Conservation (phyloP, 2,329 filamentous ascomycete species). For the Polytolypa hystricis region DNA sequence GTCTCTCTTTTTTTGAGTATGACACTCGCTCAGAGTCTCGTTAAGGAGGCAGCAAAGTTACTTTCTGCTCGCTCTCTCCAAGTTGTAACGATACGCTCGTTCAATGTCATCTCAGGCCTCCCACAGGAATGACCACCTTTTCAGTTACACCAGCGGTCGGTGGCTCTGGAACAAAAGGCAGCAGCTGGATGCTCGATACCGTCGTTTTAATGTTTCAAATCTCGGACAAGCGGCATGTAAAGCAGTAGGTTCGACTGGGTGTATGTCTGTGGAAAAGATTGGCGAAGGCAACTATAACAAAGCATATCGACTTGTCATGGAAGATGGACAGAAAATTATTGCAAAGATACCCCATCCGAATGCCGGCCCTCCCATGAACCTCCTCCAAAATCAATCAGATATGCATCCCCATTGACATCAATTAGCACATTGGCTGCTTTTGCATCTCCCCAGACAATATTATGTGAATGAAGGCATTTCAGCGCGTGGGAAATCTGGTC, state of each 20-base stretch:
- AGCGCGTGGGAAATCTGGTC: conserved; percentile 10
- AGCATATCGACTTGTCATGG: conserved; percentile 17
- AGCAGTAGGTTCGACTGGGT: conserved; percentile 16
- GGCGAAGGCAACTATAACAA: conserved; percentile 14
- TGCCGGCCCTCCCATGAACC: conserved; percentile 11
- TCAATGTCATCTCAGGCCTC: too few species aligned
- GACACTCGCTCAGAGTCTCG: too few species aligned
- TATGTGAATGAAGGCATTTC: conserved; percentile 9
- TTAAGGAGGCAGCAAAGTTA: too few species aligned
- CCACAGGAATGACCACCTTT: conserved; percentile 14
- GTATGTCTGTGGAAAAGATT: conserved; percentile 21
- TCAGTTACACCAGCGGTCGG: conserved; percentile 16
- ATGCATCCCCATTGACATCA: conserved; percentile 15
- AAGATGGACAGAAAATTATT: conserved; percentile 1
- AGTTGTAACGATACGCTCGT: too few species aligned
- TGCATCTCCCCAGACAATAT: conserved; percentile 20
- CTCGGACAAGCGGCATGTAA: conserved; percentile 19
- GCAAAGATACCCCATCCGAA: conserved; percentile 3
- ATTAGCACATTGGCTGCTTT: conserved; percentile 20
- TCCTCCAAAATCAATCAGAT: conserved; percentile 21
- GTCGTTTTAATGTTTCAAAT: conserved; percentile 20
- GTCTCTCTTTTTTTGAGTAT: too few species aligned
- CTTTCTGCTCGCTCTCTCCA: too few species aligned
- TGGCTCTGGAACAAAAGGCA: conserved; percentile 22
- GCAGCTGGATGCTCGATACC: conserved; percentile 17